These are phyloP conservation scores for Crithidia sp. DNA, from an alignment of 208 protist genomes.

Conservation along the genomic window DNA sequence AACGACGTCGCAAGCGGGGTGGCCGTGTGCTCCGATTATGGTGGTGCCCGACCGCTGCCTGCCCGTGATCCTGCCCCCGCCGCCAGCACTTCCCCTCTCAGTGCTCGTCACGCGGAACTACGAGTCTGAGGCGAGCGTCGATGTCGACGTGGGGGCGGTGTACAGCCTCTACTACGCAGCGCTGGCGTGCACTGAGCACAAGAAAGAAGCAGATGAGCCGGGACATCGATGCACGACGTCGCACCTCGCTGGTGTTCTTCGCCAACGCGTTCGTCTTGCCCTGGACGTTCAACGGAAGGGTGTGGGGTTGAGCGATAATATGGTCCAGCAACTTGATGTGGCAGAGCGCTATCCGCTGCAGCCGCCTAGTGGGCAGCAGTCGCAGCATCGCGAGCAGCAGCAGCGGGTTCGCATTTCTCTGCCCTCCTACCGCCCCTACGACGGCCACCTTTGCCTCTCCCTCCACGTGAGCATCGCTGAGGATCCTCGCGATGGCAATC, in stretches of 20 bases:
- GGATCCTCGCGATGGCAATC: neutral
- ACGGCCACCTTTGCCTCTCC: slow-evolving; percentile 5
- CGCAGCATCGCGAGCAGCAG: neutral
- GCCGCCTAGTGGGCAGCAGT: neutral
- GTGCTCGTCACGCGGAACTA: slow-evolving; percentile 3
- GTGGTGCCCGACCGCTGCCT: slow-evolving; percentile 17
- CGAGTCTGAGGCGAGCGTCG: slow-evolving; percentile 4
- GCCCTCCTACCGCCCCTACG: slow-evolving; percentile 12
- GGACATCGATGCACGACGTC: neutral
- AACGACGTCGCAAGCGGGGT: neutral
- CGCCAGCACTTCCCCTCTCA: neutral
- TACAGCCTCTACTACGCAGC: slow-evolving; percentile 2
- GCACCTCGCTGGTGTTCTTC: neutral
- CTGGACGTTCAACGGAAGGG: neutral
- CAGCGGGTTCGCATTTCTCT: slow-evolving; percentile 15
- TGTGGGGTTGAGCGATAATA: too few species aligned
- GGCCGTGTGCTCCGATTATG: neutral
- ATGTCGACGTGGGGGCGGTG: slow-evolving; percentile 7
- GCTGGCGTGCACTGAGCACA: neutral
- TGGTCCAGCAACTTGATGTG: neutral
- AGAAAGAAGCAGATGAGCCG: neutral
- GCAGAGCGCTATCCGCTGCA: slow-evolving; percentile 5
- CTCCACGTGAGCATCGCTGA: neutral
- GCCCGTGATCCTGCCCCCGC: slow-evolving; percentile 17
- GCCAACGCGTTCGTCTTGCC: slow-evolving; percentile 3